phyloP scores from a whole-genome alignment of 805 yeast species.

The Wickerhamomyces ciferrii region DNA sequence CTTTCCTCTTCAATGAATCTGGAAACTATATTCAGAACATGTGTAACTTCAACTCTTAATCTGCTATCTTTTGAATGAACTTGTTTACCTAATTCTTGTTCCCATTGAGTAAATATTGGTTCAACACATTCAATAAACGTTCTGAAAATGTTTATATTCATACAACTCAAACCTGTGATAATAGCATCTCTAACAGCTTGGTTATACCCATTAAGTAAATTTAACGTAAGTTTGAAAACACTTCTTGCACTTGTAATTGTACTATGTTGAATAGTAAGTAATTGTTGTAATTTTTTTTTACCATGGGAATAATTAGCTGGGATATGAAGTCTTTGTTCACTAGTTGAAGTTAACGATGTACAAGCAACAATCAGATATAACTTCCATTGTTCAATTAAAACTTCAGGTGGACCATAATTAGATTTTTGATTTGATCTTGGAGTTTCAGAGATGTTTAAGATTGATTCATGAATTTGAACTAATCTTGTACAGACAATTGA shows the following conservation, averaged over 20 bases:
- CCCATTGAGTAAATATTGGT: conserved; percentile 51
- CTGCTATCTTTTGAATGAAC: conserved; percentile 32
- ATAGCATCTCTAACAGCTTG: conserved; percentile 75
- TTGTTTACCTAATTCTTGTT: conserved; percentile 35
- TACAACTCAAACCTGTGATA: conserved; percentile 82
- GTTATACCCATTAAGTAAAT: conserved; percentile 68
- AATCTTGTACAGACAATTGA: conserved; percentile 84
- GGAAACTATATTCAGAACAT: conserved; percentile 67
- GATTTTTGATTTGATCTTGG: conserved; percentile 23
- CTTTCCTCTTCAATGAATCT: conserved; percentile 47
- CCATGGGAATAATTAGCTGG: conserved; percentile 53
- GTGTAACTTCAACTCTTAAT: conserved; percentile 71
- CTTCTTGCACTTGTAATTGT: conserved; percentile 90
- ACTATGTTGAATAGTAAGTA: conserved; percentile 81
- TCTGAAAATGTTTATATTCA: conserved; percentile 83
- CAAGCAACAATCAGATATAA: conserved; percentile 87
- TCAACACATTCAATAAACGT: conserved; percentile 77
- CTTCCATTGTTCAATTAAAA: conserved; percentile 82
- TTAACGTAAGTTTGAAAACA: conserved; percentile 81
- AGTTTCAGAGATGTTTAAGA: conserved; percentile 46
- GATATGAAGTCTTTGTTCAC: conserved; percentile 74
- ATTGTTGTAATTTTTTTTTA: conserved; percentile 72
- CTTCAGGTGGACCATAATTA: conserved; percentile 53
- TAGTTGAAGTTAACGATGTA: conserved; percentile 83
- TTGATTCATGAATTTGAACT: conserved; percentile 76